These are phyloP conservation scores for Thozetella sp. DNA, from an alignment of 495 filamentous ascomycete genomes.

Conservation along the genomic window DNA sequence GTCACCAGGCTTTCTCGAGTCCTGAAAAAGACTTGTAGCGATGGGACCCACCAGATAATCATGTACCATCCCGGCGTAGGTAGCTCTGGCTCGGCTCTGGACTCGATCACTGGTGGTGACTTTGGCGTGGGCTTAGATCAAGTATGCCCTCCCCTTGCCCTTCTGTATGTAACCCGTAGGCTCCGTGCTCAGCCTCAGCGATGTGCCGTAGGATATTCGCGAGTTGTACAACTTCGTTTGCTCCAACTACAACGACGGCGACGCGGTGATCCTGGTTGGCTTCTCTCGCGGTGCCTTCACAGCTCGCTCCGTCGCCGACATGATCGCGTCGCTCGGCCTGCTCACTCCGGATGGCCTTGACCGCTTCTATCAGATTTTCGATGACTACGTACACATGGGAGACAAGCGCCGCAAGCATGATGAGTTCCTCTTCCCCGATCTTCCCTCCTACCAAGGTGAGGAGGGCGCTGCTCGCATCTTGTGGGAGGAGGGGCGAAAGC, in stretches of 20 bases:
- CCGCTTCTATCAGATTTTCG: constrained; percentile 59
- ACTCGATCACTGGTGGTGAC: constrained; percentile 48
- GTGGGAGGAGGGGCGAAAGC: constrained; percentile 25
- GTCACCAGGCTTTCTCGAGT: constrained; percentile 45
- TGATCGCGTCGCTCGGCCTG: constrained; percentile 62
- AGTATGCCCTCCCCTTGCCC: constrained; percentile 3
- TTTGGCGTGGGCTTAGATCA: constrained; percentile 43
- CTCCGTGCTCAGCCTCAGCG: constrained; percentile 7
- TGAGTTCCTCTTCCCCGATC: constrained; percentile 15
- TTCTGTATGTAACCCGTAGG: background rate
- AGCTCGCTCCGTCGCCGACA: constrained; percentile 59
- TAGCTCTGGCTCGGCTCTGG: constrained; percentile 30
- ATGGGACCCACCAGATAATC: constrained; percentile 38
- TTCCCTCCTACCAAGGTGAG: constrained; percentile 17
- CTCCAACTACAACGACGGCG: constrained; percentile 63
- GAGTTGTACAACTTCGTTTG: constrained; percentile 67
- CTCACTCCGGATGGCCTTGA: constrained; percentile 63
- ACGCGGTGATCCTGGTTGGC: constrained; percentile 68
- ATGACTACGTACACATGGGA: constrained; percentile 45
- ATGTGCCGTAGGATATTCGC: constrained; percentile 50
- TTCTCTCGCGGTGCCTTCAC: constrained; percentile 75
- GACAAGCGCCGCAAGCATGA: constrained; percentile 11
- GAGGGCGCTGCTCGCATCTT: constrained; percentile 23
- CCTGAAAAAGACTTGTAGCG: constrained; percentile 22
- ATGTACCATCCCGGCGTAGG: constrained; percentile 50